Evolutionary conservation across 805 yeast genomes (phyloP).

Genomic region (Vanderwaltozyma verrucispora): DNA sequence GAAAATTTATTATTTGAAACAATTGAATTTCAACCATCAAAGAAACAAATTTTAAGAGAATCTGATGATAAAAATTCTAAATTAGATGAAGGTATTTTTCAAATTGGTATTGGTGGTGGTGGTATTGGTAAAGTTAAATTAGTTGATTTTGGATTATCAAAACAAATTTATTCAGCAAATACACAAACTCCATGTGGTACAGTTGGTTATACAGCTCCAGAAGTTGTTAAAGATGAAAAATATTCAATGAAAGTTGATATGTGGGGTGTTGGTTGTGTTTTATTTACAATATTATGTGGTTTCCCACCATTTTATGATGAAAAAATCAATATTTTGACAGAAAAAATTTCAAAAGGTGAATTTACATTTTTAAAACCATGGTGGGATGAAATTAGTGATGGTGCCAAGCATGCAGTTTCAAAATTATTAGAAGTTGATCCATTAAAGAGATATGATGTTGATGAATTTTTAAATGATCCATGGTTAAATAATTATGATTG

Average conservation of each 20-base stretch:
- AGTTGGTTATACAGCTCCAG: slow-evolving; percentile 97
- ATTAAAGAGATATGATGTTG: slow-evolving; percentile 52
- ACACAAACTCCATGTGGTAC: slow-evolving; percentile 99
- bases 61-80: slow-evolving; percentile 63
- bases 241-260: slow-evolving; percentile 93
- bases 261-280: slow-evolving; percentile 98
- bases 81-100: slow-evolving; percentile 79
- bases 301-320: slow-evolving; percentile 93
- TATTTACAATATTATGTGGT: slow-evolving; percentile 89
- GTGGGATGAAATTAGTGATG: slow-evolving; percentile 77
- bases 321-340: slow-evolving; percentile 52
- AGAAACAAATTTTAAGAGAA: slow-evolving; percentile 33
- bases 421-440: slow-evolving; percentile 65
- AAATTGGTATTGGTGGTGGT: slow-evolving; percentile 80
- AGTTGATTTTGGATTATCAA: slow-evolving; percentile 93
- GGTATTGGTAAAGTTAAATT: slow-evolving; percentile 81
- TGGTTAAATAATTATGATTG: slow-evolving; percentile 40
- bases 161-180: slow-evolving; percentile 76
- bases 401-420: slow-evolving; percentile 59
- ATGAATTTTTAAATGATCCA: slow-evolving; percentile 58
- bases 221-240: slow-evolving; percentile 85
- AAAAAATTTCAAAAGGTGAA: slow-evolving; percentile 61
- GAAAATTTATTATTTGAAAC: slow-evolving; percentile 63
- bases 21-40: slow-evolving; percentile 39
- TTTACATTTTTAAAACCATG: slow-evolving; percentile 70